Conservation (phyloP, 139 green algal species). For the Tetradesmus lagerheimii region DNA sequence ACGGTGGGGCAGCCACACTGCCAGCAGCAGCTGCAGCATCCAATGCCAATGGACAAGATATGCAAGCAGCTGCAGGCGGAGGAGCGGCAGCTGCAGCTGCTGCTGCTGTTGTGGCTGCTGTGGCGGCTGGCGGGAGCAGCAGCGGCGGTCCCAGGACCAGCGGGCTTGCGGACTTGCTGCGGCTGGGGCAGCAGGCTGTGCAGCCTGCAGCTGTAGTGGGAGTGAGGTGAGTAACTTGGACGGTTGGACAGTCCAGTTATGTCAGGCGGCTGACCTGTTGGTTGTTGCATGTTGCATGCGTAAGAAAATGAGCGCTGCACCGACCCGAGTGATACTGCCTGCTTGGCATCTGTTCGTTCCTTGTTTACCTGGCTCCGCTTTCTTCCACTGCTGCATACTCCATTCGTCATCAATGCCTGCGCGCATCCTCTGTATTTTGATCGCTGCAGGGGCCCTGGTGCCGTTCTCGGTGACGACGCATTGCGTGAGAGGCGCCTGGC, state of each 20-base stretch:
- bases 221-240: background rate
- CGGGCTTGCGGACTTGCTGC: background rate
- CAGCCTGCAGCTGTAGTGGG: background rate
- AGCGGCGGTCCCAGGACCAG: background rate
- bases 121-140: background rate
- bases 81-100: background rate
- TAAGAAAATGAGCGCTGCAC: too few relatives aligned
- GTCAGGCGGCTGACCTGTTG: background rate
- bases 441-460: slow-evolving; percentile 23
- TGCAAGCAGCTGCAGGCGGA: too few relatives aligned
- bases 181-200: background rate
- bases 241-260: too few relatives aligned
- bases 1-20: background rate
- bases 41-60: background rate
- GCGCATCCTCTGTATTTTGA: background rate
- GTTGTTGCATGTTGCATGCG: too few relatives aligned
- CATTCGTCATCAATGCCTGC: too few relatives aligned
- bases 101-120: background rate
- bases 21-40: background rate
- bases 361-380: too few relatives aligned
- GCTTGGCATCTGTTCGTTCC: too few relatives aligned
- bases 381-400: background rate
- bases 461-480: slow-evolving; percentile 25
- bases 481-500: slow-evolving; percentile 34
- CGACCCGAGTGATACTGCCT: too few relatives aligned